Percentiles rank a stretch among this genome's conserved stretches.
Evolutionary conservation across 1,284 basidiomycete genomes (phyloP).

Genomic region (Heterobasidion occidentale): DNA sequence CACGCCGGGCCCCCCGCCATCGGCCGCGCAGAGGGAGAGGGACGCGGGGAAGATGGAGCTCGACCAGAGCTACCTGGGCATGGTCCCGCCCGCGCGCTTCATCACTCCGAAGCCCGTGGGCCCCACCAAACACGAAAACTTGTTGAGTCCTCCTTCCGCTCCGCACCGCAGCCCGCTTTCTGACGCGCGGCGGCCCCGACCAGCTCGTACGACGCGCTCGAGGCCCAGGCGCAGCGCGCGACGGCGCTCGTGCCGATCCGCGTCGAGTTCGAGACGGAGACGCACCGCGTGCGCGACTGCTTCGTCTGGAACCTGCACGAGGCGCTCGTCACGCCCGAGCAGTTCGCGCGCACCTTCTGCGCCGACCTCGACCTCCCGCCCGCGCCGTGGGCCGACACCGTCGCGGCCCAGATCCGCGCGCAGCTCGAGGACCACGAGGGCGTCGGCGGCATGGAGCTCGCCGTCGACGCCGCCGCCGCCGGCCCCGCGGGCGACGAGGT

Average conservation of each 20-base stretch:
- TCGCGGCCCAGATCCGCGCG: slow-evolving; percentile 81
- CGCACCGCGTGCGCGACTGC: slow-evolving; percentile 86
- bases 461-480: slow-evolving; percentile 21
- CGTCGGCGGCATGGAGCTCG: slow-evolving; percentile 57
- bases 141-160: slow-evolving; percentile 16
- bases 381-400: slow-evolving; percentile 63
- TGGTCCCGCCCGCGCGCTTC: slow-evolving; percentile 76
- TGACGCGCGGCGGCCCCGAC: not conserved
- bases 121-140: slow-evolving; percentile 55
- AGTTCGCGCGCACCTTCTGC: slow-evolving; percentile 84
- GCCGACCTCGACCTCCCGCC: slow-evolving; percentile 77
- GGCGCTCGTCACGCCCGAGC: slow-evolving; percentile 71
- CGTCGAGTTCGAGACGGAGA: slow-evolving; percentile 91
- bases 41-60: slow-evolving; percentile 40
- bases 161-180: not conserved
- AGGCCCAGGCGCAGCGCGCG: slow-evolving; percentile 54
- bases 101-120: slow-evolving; percentile 55
- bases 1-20: slow-evolving; percentile 22
- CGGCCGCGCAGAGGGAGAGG: slow-evolving; percentile 8
- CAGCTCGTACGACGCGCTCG: slow-evolving; percentile 62
- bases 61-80: slow-evolving; percentile 86
- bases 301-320: slow-evolving; percentile 97
- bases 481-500: slow-evolving; percentile 40
- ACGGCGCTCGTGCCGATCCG: slow-evolving; percentile 84
- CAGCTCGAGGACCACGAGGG: slow-evolving; percentile 87